A percentile compares a stretch with the other conserved stretches of the same genome.
These are phyloP conservation scores for Oryza longistaminata DNA, from an alignment of 176 grass and related monocot species.

Conservation along the genomic window DNA sequence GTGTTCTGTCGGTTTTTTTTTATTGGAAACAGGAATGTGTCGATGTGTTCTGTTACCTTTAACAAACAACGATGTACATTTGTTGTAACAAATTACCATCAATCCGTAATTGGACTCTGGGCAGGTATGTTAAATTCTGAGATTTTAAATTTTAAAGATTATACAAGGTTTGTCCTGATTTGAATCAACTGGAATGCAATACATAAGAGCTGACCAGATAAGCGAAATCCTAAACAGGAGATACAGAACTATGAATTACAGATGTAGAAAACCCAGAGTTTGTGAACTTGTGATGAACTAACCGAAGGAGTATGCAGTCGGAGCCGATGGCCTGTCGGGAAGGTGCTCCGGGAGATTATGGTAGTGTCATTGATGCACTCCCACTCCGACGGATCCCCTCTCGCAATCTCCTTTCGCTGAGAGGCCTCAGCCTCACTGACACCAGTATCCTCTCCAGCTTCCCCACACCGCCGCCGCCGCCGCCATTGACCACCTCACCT, in stretches of 20 bases:
- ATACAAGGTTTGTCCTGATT: neutral
- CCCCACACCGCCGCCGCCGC: slow-evolving; percentile 14
- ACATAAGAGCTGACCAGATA: neutral
- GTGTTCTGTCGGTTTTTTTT: neutral
- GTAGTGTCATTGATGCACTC: slow-evolving; percentile 92
- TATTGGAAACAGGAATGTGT: neutral
- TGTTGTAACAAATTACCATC: neutral
- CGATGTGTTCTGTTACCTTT: neutral
- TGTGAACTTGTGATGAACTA: slow-evolving; percentile 20
- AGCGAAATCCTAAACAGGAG: slow-evolving; percentile 2
- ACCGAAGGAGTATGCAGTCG: slow-evolving; percentile 88
- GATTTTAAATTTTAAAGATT: neutral
- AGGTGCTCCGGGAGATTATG: slow-evolving; percentile 74
- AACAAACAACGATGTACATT: neutral
- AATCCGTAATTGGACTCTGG: neutral
- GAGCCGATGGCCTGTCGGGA: slow-evolving; percentile 74
- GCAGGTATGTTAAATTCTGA: neutral
- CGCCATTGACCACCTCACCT: slow-evolving; percentile 32
- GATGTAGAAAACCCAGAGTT: neutral
- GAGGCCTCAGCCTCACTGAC: slow-evolving; percentile 85
- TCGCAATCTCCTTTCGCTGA: slow-evolving; percentile 71
- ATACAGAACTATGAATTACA: neutral
- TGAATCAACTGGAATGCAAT: slow-evolving; percentile 1
- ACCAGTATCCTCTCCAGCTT: slow-evolving; percentile 91
- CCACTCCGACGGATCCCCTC: slow-evolving; percentile 68